Base-by-base conservation (phyloP, 805 yeast genomes). In the Yarrowia hollandica region DNA sequence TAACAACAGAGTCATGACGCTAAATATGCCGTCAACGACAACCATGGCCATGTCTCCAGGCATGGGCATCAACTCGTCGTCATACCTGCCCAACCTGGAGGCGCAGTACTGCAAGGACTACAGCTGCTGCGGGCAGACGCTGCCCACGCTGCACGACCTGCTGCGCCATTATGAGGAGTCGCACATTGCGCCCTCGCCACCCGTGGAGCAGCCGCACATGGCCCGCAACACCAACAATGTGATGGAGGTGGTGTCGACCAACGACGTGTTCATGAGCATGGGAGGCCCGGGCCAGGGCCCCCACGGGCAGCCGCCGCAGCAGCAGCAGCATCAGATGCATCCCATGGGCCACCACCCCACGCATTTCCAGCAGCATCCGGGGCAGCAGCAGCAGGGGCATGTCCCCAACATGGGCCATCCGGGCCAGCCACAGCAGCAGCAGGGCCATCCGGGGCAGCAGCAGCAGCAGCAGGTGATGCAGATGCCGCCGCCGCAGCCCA, bases 101-200 rank as follows among this genome's bases (percentile, higher is more conserved):
- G 96, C 96, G 9, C 91, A 91, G 71, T 94, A 92, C 73, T 94
- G 99, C 73, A 88, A 88, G 72, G 99, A 94, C 75, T 94, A 94
- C 74, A 83, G 90, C 55, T 94, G 99, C 74, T 94, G 99, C 75
- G 99, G 98, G 25, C 86, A 88, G 69, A 76, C 86, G 39, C 79
- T 94, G 62, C 98, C 98, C 28, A 91, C 96, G 11, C 76, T 94
- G 64, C 99, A 94, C 71, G 99, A 94, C 71, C 77, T 94, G 62
- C 78, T 94, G 63, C 83, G 94, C 66, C 99, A 94, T 72, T 94
- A 94, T 71, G 99, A 94, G 71, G 98, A 94, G 72, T 90, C 94
- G 46, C 99, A 94, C 73, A 91, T 94, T 37, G 58, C 58, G 5
- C 58, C 58, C 2, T 35, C 44, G 33, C 58, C 58, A n/a, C 58